Percentiles rank a stretch among this genome's conserved stretches.
These are phyloP conservation scores for Coniferiporia weirii DNA, from an alignment of 1,284 basidiomycete genomes.

Conservation along the genomic window DNA sequence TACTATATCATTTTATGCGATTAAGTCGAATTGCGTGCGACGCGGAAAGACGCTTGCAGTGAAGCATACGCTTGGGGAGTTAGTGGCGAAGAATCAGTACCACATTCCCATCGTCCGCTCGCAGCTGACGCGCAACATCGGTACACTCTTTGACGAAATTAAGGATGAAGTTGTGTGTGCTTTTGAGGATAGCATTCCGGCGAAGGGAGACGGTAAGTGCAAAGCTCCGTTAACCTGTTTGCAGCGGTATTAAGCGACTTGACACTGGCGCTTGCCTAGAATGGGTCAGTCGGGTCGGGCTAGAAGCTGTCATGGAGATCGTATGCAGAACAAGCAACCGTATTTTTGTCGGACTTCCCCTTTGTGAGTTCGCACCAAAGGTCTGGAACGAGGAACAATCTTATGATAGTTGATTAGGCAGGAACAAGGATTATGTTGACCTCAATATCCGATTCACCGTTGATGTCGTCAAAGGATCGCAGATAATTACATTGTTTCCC, in stretches of 20 bases:
- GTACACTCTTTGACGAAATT: conserved; percentile 18
- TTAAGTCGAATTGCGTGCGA: not conserved
- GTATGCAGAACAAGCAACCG: conserved; percentile 32
- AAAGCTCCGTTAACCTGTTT: not conserved
- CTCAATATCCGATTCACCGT: conserved; percentile 2
- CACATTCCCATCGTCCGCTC: conserved; percentile 18
- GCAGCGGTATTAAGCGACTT: no score
- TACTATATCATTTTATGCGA: not conserved
- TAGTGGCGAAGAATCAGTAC: conserved; percentile 13
- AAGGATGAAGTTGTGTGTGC: conserved; percentile 20
- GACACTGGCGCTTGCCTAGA: conserved; percentile 22
- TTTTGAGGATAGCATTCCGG: conserved; percentile 18
- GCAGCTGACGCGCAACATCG: conserved; percentile 20
- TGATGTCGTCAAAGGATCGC: conserved; percentile 5
- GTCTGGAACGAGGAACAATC: not conserved
- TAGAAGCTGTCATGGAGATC: conserved; percentile 23
- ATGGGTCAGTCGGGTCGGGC: conserved; percentile 26
- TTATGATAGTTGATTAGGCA: not conserved
- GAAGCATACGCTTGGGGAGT: conserved; percentile 10
- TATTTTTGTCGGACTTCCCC: conserved; percentile 35
- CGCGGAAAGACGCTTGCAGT: not conserved
- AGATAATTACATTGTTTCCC: conserved; percentile 10
- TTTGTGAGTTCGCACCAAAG: conserved; percentile 28
- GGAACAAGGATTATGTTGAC: conserved; percentile 8
- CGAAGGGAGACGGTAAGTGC: conserved; percentile 9